phyloP scores from a whole-genome alignment of 345 rosid genomes.

The Psidium friedrichsthalianum region DNA sequence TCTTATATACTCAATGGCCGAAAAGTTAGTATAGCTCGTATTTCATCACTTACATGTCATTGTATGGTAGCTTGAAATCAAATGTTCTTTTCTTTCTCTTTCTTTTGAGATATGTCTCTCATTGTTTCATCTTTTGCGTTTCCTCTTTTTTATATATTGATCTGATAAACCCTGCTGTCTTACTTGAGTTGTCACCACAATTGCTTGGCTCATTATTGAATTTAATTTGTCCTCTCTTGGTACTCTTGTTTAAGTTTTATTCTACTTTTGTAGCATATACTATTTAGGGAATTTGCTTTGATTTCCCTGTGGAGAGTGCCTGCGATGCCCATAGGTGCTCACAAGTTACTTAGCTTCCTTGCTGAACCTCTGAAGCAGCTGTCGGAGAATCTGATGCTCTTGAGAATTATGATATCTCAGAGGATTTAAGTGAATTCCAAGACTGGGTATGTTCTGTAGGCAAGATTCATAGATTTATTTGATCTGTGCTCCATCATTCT shows the following conservation, averaged over 20 bases:
- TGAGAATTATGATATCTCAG: conserved; percentile 50
- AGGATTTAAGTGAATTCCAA: conserved; percentile 78
- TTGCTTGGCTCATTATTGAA: background rate
- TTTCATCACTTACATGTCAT: background rate
- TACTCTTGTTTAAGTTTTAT: background rate
- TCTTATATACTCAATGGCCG: background rate
- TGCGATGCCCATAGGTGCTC: conserved; percentile 94
- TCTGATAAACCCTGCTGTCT: background rate
- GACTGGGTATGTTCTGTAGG: conserved; percentile 59
- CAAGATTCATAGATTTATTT: background rate
- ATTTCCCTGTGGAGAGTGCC: conserved; percentile 99
- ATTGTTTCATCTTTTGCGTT: background rate
- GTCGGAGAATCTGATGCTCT: conserved; percentile 47
- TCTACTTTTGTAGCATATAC: conserved; percentile 46
- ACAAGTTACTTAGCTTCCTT: conserved; percentile 76
- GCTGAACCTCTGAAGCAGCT: conserved; percentile 98
- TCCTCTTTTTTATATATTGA: background rate
- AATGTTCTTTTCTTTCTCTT: background rate
- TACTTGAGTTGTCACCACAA: background rate
- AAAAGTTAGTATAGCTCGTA: background rate
- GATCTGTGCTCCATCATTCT: background rate
- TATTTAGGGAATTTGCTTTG: conserved; percentile 91
- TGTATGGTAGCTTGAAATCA: background rate
- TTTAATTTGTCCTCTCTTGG: background rate
- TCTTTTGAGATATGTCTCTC: background rate